Percentiles rank a stretch among this genome's conserved stretches.
Conservation (phyloP, 768 basidiomycete species). For the Mycena filopes region DNA sequence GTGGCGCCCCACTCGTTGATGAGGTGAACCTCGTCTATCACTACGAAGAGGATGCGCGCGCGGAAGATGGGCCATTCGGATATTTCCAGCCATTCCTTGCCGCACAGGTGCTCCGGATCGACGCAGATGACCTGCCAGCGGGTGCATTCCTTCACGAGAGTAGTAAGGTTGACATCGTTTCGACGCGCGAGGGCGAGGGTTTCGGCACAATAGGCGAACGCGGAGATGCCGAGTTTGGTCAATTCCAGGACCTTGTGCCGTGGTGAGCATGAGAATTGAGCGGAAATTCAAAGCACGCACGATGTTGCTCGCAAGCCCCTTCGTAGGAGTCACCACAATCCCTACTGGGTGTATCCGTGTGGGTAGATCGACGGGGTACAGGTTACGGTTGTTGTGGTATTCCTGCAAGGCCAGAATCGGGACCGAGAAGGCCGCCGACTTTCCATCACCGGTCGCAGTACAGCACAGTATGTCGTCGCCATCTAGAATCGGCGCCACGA, state of each 20-base stretch:
- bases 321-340: constrained; percentile 7
- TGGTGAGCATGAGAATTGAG: neutral
- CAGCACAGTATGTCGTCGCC: constrained; percentile 4
- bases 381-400: neutral
- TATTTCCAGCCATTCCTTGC: neutral
- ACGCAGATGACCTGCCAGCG: constrained; percentile 7
- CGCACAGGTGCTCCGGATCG: constrained; percentile 4
- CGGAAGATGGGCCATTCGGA: neutral
- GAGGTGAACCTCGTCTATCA: neutral
- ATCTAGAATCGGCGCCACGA: neutral
- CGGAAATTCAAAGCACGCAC: neutral
- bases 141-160: no score
- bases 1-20: neutral
- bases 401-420: constrained; percentile 4
- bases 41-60: neutral
- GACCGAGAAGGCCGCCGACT: constrained; percentile 4
- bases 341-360: neutral
- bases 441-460: constrained; percentile 10
- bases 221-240: neutral
- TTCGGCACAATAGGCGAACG: neutral
- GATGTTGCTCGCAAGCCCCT: constrained; percentile 4
- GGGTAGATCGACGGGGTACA: neutral
- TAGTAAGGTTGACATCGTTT: neutral
- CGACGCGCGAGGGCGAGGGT: neutral
- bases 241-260: neutral